A percentile compares a stretch with the other conserved stretches of the same genome.
Evolutionary conservation across 140 eudicot genomes (phyloP).

Genomic region (Anethum foeniculum): DNA sequence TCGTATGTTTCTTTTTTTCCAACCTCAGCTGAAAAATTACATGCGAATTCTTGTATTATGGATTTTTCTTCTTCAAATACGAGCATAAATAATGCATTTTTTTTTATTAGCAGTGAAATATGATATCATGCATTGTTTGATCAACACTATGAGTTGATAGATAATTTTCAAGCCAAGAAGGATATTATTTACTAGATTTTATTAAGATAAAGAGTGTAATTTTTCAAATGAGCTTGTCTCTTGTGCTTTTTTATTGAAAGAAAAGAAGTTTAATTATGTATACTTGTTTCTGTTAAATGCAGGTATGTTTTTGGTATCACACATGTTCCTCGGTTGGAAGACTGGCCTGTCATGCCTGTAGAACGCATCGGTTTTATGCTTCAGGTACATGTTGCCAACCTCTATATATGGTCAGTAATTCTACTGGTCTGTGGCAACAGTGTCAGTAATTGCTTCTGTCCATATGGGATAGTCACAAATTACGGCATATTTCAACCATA

Average conservation of each 20-base stretch:
- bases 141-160: background rate
- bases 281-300: background rate
- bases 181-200: background rate
- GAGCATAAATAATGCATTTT: background rate
- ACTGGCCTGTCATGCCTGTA: conserved; percentile 99
- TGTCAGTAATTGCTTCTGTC: background rate
- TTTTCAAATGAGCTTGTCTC: background rate
- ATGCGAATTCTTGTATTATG: background rate
- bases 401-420: background rate
- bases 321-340: conserved; percentile 96
- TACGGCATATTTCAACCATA: background rate
- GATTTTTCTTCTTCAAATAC: background rate
- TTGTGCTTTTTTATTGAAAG: background rate
- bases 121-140: background rate
- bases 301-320: conserved; percentile 98
- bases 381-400: conserved; percentile 41
- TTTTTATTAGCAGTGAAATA: background rate
- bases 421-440: background rate
- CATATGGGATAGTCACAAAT: background rate
- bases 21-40: background rate
- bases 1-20: background rate
- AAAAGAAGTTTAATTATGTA: background rate
- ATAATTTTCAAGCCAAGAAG: background rate
- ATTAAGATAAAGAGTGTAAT: background rate
- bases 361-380: conserved; percentile 92